Evolutionary conservation across 2,329 filamentous ascomycete species (phyloP), one percentile per base, ranked within the genome.

Genomic region (Bertia moriformis): DNA sequence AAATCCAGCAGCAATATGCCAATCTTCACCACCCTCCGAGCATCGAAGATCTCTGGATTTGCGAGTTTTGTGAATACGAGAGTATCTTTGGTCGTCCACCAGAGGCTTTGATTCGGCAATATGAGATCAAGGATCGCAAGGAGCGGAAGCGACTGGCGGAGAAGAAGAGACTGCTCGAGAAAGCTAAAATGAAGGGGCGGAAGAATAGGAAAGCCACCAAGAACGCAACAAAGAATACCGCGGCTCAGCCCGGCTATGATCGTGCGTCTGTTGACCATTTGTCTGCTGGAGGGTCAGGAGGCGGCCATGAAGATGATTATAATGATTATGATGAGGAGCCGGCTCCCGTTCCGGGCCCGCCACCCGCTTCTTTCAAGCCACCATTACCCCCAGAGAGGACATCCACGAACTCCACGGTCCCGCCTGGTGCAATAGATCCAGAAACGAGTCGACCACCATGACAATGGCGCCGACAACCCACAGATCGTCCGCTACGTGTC

Each of bases 51-150:
- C 72, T 87, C 38, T 96, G 88, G 84, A 87, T 96, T 37, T 98
- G 91, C 60, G 85, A 95, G 52, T 96, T 96, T 55, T 98, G 91
- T 64, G 91, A 98, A 58, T 98, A 95, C 54, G 89, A 96, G 59
- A 76, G 77, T 39, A 95, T 98, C 38, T 96, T 94, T 55, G 89
- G 89, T n/a, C 71, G 71, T 39, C 83, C 83, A 2, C 91, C 91
- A 0, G 71, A 75, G 49, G 86, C 86, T 38, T 63, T 98, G 40
- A 93, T 96, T 45, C 75, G 84, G 30, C 78, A 87, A 44, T 98
- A 96, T 53, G 91, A 98, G 60, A 83, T 89, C 54, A 95, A 94
- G 57, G 91, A 95, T 53, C 78, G 86, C 24, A 81, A 83, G 43
- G 78, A 85, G 54, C 79, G 86, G 38, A 84, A 85, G 50, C 76